Base-by-base conservation (phyloP, 2,329 filamentous ascomycete genomes). In the Pyricularia sp. region DNA sequence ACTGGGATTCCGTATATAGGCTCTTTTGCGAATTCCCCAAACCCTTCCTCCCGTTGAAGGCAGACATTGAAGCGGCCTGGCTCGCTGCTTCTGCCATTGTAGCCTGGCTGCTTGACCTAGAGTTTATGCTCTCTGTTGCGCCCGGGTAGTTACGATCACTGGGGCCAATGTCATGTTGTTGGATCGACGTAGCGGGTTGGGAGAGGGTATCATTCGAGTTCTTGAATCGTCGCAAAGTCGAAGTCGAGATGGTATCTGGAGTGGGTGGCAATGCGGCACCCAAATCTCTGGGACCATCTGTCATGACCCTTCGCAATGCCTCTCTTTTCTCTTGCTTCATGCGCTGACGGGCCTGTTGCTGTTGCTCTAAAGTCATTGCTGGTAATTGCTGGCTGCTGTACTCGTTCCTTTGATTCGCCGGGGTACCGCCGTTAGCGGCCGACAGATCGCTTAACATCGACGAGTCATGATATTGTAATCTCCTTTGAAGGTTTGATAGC, bases 241-340 rank as follows among this genome's bases (percentile, higher is more conserved):
- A 81, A 2, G 81, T 84, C 1, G 83, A 84, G 24, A 85, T 82
- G 0, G 84, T 86, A 68, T 86, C 83, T 0, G 84, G 84, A 0
- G 84, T 86, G 0, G 84, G 84, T 10, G 84, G 84, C 1, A 85
- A 73, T 22, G 73, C 73, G 22, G 78, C 75, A 1, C 63, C 78
- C 66, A 69, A 75, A 73, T 76, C 78, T 67, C 73, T 73, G 5
- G 75, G 70, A n/a, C 76, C 76, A 33, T 82, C 79, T 0, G 82
- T 84, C 33, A 79, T 70, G 7, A 84, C 82, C 57, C 73, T 78
- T 10, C 81, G 76, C 13, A 83, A 68, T 0, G 77, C 75, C 16
- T 81, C 78, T 55, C 78, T 74, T 71, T 82, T 83, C 65, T 81
- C 78, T 26, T 81, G 76, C 62, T 76, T 81, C 9, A 59, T 49